Evolutionary conservation across 257 asterid genomes (phyloP).

Genomic region (Scutellaria baicalensis): DNA sequence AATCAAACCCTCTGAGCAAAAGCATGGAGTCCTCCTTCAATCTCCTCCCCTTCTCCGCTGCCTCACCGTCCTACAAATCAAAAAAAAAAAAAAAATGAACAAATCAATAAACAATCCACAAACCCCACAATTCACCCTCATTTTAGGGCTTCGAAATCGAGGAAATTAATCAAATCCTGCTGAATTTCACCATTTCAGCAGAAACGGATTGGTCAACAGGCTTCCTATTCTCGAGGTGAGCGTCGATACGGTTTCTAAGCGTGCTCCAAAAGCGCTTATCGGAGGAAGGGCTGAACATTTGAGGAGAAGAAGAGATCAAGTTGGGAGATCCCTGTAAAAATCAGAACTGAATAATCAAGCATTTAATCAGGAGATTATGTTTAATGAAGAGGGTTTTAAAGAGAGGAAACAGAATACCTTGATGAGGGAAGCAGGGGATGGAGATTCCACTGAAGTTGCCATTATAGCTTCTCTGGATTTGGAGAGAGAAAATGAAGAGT

Average conservation of each 20-base stretch:
- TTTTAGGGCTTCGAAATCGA: background rate
- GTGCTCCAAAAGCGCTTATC: conserved; percentile 84
- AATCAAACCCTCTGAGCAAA: conserved; percentile 47
- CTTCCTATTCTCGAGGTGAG: conserved; percentile 50
- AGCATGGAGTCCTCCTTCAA: conserved; percentile 47
- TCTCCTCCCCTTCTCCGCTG: conserved; percentile 26
- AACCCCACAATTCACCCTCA: background rate
- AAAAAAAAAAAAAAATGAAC: background rate
- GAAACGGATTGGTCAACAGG: conserved; percentile 23
- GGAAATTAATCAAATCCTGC: background rate
- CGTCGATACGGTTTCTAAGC: conserved; percentile 61
- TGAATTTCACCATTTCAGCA: conserved; percentile 15
- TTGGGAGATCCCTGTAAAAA: conserved; percentile 39
- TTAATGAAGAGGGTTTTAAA: conserved; percentile 19
- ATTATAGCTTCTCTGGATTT: conserved; percentile 42
- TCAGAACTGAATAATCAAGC: background rate
- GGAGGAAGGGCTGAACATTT: conserved; percentile 56
- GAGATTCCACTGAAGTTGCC: conserved; percentile 63
- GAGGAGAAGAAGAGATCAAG: conserved; percentile 37
- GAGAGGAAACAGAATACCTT: conserved; percentile 33
- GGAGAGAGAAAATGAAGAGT: conserved; percentile 32
- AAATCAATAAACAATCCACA: background rate
- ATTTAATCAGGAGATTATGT: background rate
- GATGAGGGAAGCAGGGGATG: conserved; percentile 49
- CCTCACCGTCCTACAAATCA: conserved; percentile 35